Percentiles rank a stretch among this genome's conserved stretches.
These are phyloP conservation scores for Coemansia interrupta DNA, from an alignment of 192 early-diverging fungal species.

Conservation along the genomic window DNA sequence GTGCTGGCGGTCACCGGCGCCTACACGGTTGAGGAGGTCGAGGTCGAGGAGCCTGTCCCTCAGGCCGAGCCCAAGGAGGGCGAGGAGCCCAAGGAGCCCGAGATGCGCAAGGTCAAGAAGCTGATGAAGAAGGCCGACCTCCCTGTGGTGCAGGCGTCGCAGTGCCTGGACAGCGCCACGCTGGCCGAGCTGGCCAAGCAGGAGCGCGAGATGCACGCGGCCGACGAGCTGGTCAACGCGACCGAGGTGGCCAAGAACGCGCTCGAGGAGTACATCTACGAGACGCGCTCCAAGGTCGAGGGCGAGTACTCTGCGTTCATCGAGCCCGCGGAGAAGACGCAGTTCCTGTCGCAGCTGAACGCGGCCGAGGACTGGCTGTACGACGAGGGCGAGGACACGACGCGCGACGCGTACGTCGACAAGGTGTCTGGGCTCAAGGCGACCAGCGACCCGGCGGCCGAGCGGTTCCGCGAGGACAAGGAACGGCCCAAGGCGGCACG, in stretches of 20 bases:
- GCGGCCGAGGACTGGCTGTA: slow-evolving; percentile 97
- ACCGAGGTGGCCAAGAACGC: slow-evolving; percentile 92
- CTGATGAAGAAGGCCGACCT: slow-evolving; percentile 85
- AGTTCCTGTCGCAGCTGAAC: slow-evolving; percentile 67
- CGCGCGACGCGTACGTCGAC: slow-evolving; percentile 82
- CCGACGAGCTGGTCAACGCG: slow-evolving; percentile 87
- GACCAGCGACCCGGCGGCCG: slow-evolving; percentile 74
- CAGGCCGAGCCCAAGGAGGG: slow-evolving; percentile 58
- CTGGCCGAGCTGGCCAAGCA: slow-evolving; percentile 66
- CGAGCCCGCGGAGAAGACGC: slow-evolving; percentile 64
- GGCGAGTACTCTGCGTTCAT: slow-evolving; percentile 70
- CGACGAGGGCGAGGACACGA: slow-evolving; percentile 90
- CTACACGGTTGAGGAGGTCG: slow-evolving; percentile 82
- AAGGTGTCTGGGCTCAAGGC: slow-evolving; percentile 78
- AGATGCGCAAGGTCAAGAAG: slow-evolving; percentile 85
- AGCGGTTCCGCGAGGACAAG: slow-evolving; percentile 79
- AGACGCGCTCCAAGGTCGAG: slow-evolving; percentile 84
- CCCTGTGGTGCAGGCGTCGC: slow-evolving; percentile 61
- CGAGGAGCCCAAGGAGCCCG: slow-evolving; percentile 56
- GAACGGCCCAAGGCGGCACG: slow-evolving; percentile 81
- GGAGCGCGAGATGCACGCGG: slow-evolving; percentile 79
- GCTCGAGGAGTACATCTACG: slow-evolving; percentile 98
- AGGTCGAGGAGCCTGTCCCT: slow-evolving; percentile 74
- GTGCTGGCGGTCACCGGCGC: slow-evolving; percentile 77
- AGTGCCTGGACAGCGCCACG: slow-evolving; percentile 57